phyloP scores from a whole-genome alignment of 352 stramenopile species.

The Globisporangium paddicum region DNA sequence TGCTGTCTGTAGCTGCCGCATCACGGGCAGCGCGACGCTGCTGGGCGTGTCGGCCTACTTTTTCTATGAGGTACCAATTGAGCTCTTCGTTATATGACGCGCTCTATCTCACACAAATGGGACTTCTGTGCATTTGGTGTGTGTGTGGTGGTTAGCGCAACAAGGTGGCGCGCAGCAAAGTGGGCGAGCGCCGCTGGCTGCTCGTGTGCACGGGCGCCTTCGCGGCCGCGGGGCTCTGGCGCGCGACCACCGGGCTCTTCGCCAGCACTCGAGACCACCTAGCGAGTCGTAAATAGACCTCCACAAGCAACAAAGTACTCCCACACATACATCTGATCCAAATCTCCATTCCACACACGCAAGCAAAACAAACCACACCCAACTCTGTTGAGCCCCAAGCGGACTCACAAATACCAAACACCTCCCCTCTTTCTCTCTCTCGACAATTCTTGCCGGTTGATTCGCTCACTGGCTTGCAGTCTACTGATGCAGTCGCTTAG shows the following conservation, averaged over 20 bases:
- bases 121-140: not conserved
- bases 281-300: not conserved
- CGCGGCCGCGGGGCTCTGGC: constrained; percentile 37
- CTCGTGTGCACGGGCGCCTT: constrained; percentile 46
- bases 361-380: constrained; percentile 1
- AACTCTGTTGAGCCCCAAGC: not conserved
- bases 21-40: constrained; percentile 51
- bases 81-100: no score
- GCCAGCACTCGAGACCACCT: constrained; percentile 3
- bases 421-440: constrained; percentile 3
- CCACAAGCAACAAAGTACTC: not conserved
- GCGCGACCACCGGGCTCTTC: constrained; percentile 45
- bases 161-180: constrained; percentile 35
- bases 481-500: constrained; percentile 22
- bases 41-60: constrained; percentile 52
- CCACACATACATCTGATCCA: not conserved
- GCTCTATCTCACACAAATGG: no score
- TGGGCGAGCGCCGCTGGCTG: constrained; percentile 54
- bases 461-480: not conserved
- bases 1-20: constrained; percentile 57
- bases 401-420: constrained; percentile 5
- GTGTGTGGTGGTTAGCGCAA: constrained; percentile 18
- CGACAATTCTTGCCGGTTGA: no score
- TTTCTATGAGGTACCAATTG: constrained; percentile 33
- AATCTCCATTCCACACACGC: not conserved